Percentiles rank a stretch among this genome's conserved stretches.
Conservation (phyloP, 257 asterid species). For the Solanum dulcamara region DNA sequence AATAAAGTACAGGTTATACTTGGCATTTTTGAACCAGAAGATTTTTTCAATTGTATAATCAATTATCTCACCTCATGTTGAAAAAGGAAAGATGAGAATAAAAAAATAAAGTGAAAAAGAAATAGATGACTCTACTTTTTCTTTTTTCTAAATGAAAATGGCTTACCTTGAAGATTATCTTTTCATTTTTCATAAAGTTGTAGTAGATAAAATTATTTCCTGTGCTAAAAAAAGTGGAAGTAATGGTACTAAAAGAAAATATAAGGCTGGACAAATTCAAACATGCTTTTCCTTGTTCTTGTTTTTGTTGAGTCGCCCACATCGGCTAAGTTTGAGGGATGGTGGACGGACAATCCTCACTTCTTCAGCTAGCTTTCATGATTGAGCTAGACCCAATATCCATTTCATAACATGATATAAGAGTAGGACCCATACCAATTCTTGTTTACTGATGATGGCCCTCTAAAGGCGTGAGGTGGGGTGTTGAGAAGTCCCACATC, state of each 20-base stretch:
- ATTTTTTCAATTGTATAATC: not conserved
- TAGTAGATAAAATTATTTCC: not conserved
- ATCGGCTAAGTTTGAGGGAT: not conserved
- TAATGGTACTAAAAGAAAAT: not conserved
- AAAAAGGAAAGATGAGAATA: not conserved
- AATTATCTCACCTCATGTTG: not conserved
- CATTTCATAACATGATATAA: not conserved
- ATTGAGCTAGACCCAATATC: not conserved
- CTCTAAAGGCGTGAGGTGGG: not conserved
- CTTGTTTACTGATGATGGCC: not conserved
- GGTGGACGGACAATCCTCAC: not conserved
- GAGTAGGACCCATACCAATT: not conserved
- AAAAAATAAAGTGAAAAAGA: not conserved
- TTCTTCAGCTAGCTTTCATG: not conserved
- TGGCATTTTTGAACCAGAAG: not conserved
- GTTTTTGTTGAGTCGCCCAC: too few relatives aligned
- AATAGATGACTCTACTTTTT: not conserved
- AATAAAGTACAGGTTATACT: not conserved
- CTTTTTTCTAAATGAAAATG: not conserved
- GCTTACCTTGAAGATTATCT: not conserved
- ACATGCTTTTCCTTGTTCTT: not conserved
- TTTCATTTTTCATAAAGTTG: not conserved
- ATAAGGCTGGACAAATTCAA: not conserved
- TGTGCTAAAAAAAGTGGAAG: not conserved
- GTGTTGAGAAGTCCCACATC: not conserved